These are phyloP conservation scores for Evernia prunastri DNA, from an alignment of 495 filamentous ascomycete species.

Conservation along the genomic window DNA sequence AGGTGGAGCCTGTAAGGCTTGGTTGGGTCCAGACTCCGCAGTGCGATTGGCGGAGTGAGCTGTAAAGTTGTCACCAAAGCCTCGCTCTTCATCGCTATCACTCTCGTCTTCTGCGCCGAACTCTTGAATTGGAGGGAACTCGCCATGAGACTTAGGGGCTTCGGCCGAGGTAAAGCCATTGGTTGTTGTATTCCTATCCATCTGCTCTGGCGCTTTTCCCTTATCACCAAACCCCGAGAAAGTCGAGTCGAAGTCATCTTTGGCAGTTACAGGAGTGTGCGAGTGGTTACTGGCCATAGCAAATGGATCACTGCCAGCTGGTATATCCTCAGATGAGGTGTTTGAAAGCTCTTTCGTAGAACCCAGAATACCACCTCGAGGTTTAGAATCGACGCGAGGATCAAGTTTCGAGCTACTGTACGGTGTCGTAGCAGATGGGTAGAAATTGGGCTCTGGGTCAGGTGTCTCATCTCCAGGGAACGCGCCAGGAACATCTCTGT, in stretches of 20 bases:
- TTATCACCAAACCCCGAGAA: slow-evolving; percentile 58
- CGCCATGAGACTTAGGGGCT: slow-evolving; percentile 38
- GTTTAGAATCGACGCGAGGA: slow-evolving; percentile 21
- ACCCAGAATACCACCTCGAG: not conserved
- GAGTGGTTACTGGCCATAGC: slow-evolving; percentile 44
- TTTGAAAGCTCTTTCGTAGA: not conserved
- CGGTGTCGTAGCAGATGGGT: slow-evolving; percentile 1
- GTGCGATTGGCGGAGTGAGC: slow-evolving; percentile 56
- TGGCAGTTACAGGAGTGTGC: slow-evolving; percentile 48
- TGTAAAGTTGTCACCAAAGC: slow-evolving; percentile 91
- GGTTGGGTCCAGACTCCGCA: slow-evolving; percentile 30
- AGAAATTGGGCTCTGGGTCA: slow-evolving; percentile 7
- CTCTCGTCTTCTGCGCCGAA: slow-evolving; percentile 68
- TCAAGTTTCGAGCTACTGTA: slow-evolving; percentile 23
- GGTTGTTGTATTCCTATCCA: slow-evolving; percentile 30
- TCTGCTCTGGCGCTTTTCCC: slow-evolving; percentile 42
- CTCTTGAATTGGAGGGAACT: slow-evolving; percentile 92
- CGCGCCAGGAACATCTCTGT: slow-evolving; percentile 44
- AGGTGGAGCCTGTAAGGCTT: slow-evolving; percentile 28
- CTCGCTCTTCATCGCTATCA: slow-evolving; percentile 72
- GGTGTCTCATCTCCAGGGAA: slow-evolving; percentile 49
- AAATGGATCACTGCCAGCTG: slow-evolving; percentile 44
- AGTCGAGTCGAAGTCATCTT: slow-evolving; percentile 71
- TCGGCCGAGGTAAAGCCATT: slow-evolving; percentile 33
- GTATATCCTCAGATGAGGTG: not conserved